A percentile compares a stretch with the other conserved stretches of the same genome.
Evolutionary conservation across 768 basidiomycete species (phyloP).

Genomic region (Trametes sanguinea): DNA sequence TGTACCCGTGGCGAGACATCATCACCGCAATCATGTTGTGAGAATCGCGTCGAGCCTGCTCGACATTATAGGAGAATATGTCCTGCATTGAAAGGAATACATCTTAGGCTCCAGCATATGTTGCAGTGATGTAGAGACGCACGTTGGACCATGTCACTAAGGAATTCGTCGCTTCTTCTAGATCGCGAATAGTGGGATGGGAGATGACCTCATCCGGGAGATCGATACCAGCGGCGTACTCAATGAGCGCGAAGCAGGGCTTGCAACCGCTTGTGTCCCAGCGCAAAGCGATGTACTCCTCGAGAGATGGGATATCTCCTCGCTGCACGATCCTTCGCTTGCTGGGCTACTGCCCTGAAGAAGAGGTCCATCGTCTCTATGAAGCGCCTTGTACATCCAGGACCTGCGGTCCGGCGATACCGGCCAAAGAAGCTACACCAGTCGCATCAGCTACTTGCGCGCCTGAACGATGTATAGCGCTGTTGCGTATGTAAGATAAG

Average conservation of each 20-base stretch:
- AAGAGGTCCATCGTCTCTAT: constrained; percentile 33
- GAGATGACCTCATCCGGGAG: constrained; percentile 53
- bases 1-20: constrained; percentile 57
- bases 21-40: constrained; percentile 73
- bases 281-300: constrained; percentile 53
- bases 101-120: not conserved
- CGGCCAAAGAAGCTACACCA: constrained; percentile 36
- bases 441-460: not conserved
- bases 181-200: constrained; percentile 46
- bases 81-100: constrained; percentile 44
- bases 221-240: constrained; percentile 54
- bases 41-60: constrained; percentile 64
- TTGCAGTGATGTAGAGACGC: constrained; percentile 12
- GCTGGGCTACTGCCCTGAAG: constrained; percentile 32
- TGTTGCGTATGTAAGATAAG: not conserved
- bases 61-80: constrained; percentile 74
- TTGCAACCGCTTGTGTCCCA: constrained; percentile 55
- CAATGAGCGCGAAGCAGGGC: constrained; percentile 51
- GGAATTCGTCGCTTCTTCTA: constrained; percentile 52
- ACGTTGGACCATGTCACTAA: constrained; percentile 45
- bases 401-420: constrained; percentile 38
- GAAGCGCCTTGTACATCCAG: constrained; percentile 38
- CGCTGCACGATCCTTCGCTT: constrained; percentile 31
- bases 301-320: constrained; percentile 38
- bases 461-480: too few relatives aligned